These are phyloP conservation scores for Haematococcus lacustris DNA, from an alignment of 139 green algal species.

Conservation along the genomic window DNA sequence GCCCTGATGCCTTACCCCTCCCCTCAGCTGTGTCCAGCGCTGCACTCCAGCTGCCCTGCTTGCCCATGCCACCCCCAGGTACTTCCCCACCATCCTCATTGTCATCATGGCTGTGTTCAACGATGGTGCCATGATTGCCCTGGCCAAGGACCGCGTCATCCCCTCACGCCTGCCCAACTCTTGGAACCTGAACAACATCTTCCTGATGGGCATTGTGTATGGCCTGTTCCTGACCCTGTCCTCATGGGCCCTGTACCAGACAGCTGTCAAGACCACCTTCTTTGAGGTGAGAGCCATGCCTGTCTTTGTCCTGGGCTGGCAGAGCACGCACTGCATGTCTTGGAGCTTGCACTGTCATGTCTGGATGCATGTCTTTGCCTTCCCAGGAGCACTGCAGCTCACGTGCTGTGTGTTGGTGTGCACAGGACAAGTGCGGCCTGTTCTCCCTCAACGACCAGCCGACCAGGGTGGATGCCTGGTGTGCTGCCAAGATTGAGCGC, in stretches of 20 bases:
- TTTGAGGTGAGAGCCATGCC: too few relatives aligned
- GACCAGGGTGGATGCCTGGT: slow-evolving; percentile 30
- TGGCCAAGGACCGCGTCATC: slow-evolving; percentile 70
- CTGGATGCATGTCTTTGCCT: too few relatives aligned
- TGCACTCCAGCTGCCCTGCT: slow-evolving; percentile 5
- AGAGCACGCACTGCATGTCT: too few relatives aligned
- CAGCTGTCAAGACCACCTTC: slow-evolving; percentile 48
- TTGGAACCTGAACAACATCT: slow-evolving; percentile 75
- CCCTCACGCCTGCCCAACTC: slow-evolving; percentile 52
- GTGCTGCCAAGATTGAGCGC: slow-evolving; percentile 10
- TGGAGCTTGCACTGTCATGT: too few relatives aligned
- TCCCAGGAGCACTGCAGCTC: too few relatives aligned
- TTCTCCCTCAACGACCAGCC: slow-evolving; percentile 47
- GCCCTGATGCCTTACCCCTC: too few relatives aligned
- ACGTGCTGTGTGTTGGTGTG: too few relatives aligned
- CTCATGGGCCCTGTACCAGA: slow-evolving; percentile 57
- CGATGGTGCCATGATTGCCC: slow-evolving; percentile 81
- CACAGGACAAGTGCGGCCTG: slow-evolving; percentile 34
- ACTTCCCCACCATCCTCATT: slow-evolving; percentile 78
- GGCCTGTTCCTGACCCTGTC: slow-evolving; percentile 74
- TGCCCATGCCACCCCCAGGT: slow-evolving; percentile 38
- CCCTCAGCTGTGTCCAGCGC: too few relatives aligned
- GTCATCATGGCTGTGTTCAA: slow-evolving; percentile 86
- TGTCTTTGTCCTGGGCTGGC: too few relatives aligned
- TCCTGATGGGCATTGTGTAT: slow-evolving; percentile 69